These are phyloP conservation scores for Fusarium cyanostomum DNA, from an alignment of 2,329 filamentous ascomycete species.

Conservation along the genomic window DNA sequence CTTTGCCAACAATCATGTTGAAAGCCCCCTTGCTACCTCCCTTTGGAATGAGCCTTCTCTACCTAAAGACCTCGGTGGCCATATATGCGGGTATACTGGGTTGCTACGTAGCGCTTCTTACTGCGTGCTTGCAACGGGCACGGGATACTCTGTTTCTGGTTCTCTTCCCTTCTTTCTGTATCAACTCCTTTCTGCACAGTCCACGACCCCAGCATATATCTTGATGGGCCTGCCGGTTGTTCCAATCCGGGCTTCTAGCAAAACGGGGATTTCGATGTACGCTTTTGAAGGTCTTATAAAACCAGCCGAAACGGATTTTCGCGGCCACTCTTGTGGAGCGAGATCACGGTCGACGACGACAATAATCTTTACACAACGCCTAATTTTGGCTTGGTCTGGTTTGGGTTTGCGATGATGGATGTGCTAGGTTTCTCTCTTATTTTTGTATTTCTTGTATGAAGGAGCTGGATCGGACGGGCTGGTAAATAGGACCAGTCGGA, in stretches of 20 bases:
- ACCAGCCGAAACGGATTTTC: conserved; percentile 3
- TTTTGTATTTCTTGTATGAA: conserved; percentile 34
- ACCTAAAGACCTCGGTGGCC: conserved; percentile 10
- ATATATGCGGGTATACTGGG: conserved; percentile 11
- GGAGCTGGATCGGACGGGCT: conserved; percentile 31
- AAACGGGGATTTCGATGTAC: background rate
- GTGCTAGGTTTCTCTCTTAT: conserved; percentile 20
- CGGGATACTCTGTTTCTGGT: background rate
- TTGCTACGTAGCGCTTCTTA: background rate
- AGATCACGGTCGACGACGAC: background rate
- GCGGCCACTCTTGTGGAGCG: background rate
- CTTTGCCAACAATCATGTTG: background rate
- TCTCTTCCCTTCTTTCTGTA: conserved; percentile 18
- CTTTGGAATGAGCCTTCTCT: background rate
- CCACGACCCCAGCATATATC: conserved; percentile 11
- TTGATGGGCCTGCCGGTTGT: conserved; percentile 15
- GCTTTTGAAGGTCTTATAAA: background rate
- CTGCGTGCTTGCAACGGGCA: conserved; percentile 3
- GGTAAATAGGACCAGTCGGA: conserved; percentile 19
- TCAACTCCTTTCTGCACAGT: conserved; percentile 16
- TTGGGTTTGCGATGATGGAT: conserved; percentile 25
- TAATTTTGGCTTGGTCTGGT: conserved; percentile 11
- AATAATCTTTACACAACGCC: conserved; percentile 4
- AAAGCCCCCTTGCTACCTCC: background rate
- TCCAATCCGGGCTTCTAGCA: background rate